A percentile compares a stretch with the other conserved stretches of the same genome.
phyloP scores from a whole-genome alignment of 306 rosid species.

The Benincasa hispida region DNA sequence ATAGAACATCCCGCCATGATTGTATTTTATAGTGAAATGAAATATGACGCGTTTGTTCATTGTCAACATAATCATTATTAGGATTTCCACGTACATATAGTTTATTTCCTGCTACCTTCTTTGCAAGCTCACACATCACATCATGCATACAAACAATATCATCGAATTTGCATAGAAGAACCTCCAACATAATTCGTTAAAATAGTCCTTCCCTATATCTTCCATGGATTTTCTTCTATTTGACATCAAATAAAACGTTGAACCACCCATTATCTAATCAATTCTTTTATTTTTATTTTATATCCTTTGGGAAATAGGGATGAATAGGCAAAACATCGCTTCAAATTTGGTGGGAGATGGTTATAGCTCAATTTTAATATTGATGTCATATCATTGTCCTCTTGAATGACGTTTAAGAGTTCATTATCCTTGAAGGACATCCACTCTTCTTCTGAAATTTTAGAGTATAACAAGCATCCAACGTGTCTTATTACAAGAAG shows the following conservation, averaged over 20 bases:
- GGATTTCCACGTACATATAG: constrained; percentile 6
- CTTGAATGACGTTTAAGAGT: constrained; percentile 9
- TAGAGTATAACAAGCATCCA: constrained; percentile 19
- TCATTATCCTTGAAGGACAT: constrained; percentile 11
- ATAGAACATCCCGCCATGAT: neutral
- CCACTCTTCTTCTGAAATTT: constrained; percentile 13
- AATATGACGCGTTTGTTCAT: neutral
- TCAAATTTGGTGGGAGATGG: constrained; percentile 3
- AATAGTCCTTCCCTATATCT: constrained; percentile 25
- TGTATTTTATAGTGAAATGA: neutral
- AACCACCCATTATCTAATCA: constrained; percentile 20
- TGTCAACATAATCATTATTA: neutral
- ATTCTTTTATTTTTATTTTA: neutral
- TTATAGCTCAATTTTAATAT: neutral
- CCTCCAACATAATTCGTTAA: constrained; percentile 23
- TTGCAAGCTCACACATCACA: constrained; percentile 31
- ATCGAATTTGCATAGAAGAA: constrained; percentile 20
- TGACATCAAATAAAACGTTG: constrained; percentile 16
- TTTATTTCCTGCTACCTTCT: constrained; percentile 17
- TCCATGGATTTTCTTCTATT: constrained; percentile 14
- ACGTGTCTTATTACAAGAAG: constrained; percentile 31
- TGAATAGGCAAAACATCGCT: constrained; percentile 23
- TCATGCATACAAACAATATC: constrained; percentile 16
- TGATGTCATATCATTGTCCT: constrained; percentile 9
- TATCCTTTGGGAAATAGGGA: constrained; percentile 18